Evolutionary conservation across 768 basidiomycete genomes (phyloP), one percentile per base, ranked within the genome.

Genomic region (Trametes maxima): DNA sequence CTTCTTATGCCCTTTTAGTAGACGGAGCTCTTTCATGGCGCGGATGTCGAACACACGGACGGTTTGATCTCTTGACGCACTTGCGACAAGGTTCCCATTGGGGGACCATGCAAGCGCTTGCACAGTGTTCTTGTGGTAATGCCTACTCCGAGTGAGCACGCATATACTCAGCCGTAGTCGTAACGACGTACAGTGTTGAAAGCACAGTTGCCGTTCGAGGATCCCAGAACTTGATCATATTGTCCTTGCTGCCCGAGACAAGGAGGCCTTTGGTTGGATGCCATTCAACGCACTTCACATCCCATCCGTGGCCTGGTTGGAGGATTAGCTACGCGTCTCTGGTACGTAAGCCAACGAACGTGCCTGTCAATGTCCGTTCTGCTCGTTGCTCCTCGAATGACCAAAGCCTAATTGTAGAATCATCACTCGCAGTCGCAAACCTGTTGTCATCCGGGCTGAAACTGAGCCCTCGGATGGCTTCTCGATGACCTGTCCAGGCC

Each of bases 191-290:
- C 95, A 98, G 76, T 0, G 95, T 97, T 5, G 94, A 93, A 7
- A 99, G 82, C 11, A 88, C 86, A 0, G 92, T 95, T 37, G 91
- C 93, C 11, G 93, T 94, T 39, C 97, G 82, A 21, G 97, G 97
- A 73, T 99, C 97, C 97, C 97, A 99, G 76, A 99, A 99, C 70
- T 98, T 98, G 75, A 98, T 94, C 67, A 94, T 85, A 74, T 98
- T 97, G 75, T 99, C 97, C 75, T 98, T 98, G 68, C 92, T 94
- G 24, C 97, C 97, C 3, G 93, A 95, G 5, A 92, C 94, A 21
- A 99, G 82, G 10, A 99, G 79, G 11, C 96, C 96, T 75, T 98
- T 98, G 0, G 90, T 93, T 5, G 95, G 94, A 76, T 99, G 97
- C 97, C 97, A 99, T 77, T 98, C 90, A 0, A 98, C 94, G 62